phyloP scores from a whole-genome alignment of 306 rosid species.

The Elaeagnus macrophylla region DNA sequence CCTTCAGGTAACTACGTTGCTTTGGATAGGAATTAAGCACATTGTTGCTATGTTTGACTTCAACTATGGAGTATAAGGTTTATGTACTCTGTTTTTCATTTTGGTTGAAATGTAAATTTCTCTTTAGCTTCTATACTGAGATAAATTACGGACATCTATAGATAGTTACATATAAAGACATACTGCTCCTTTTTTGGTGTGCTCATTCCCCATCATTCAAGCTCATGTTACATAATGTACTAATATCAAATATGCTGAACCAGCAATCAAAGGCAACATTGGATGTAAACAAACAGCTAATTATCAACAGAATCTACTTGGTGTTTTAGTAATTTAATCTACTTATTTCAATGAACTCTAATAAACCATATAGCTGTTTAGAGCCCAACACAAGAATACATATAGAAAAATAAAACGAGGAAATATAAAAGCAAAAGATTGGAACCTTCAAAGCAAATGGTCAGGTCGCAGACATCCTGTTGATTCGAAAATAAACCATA shows the following conservation, averaged over 20 bases:
- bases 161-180: not conserved
- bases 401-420: not conserved
- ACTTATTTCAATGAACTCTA: not conserved
- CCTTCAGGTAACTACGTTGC: too few relatives aligned
- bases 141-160: not conserved
- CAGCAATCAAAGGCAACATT: not conserved
- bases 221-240: not conserved
- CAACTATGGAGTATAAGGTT: too few relatives aligned
- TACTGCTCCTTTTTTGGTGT: conserved; percentile 12
- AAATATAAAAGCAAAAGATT: not conserved
- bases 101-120: too few relatives aligned
- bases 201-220: not conserved
- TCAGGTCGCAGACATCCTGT: not conserved
- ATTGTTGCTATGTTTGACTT: too few relatives aligned
- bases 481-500: not conserved
- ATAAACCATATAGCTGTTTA: not conserved
- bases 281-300: not conserved
- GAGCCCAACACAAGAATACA: not conserved
- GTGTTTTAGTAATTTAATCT: not conserved
- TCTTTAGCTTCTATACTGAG: too few relatives aligned
- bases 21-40: too few relatives aligned
- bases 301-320: not conserved
- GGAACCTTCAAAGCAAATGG: conserved; percentile 15
- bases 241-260: not conserved
- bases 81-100: too few relatives aligned